A percentile compares a stretch with the other conserved stretches of the same genome.
Evolutionary conservation across 257 asterid species (phyloP).

Genomic region (Buddleja alternifolia): DNA sequence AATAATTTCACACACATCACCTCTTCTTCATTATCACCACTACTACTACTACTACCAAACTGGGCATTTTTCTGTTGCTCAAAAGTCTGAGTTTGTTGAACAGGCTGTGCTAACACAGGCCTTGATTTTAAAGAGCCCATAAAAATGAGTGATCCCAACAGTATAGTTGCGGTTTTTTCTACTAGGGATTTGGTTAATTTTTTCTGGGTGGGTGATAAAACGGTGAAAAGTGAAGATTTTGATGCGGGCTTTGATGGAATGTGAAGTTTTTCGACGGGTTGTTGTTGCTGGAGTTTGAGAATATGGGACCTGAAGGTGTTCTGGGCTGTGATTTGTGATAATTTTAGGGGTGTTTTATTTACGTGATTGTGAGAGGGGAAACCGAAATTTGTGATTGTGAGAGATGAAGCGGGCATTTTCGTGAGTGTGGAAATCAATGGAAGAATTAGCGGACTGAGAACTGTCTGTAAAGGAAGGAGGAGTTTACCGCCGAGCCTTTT

Average conservation of each 20-base stretch:
- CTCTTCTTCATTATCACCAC: constrained; percentile 49
- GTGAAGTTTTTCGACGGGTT: constrained; percentile 8
- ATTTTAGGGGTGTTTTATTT: constrained; percentile 24
- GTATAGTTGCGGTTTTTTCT: constrained; percentile 50
- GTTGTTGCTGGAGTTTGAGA: constrained; percentile 32
- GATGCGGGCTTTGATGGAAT: constrained; percentile 36
- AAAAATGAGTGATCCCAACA: constrained; percentile 66
- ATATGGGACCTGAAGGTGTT: constrained; percentile 27
- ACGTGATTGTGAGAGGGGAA: constrained; percentile 33
- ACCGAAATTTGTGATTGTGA: constrained; percentile 38
- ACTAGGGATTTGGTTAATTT: constrained; percentile 34
- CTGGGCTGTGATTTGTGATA: constrained; percentile 27
- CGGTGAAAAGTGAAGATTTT: constrained; percentile 13
- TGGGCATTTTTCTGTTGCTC: constrained; percentile 40
- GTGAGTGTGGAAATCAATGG: not conserved
- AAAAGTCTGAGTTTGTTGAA: constrained; percentile 47
- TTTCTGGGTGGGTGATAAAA: constrained; percentile 37
- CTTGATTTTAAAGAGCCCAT: constrained; percentile 44
- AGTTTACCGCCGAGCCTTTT: too few species aligned
- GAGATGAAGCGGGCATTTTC: constrained; percentile 56
- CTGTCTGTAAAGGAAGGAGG: not conserved
- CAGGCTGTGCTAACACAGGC: constrained; percentile 57
- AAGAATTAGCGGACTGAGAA: constrained; percentile 16
- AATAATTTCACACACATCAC: constrained; percentile 59
- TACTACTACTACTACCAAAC: constrained; percentile 14